Evolutionary conservation across 2,329 filamentous ascomycete genomes (phyloP).

Genomic region (Cladophialophora exuberans): DNA sequence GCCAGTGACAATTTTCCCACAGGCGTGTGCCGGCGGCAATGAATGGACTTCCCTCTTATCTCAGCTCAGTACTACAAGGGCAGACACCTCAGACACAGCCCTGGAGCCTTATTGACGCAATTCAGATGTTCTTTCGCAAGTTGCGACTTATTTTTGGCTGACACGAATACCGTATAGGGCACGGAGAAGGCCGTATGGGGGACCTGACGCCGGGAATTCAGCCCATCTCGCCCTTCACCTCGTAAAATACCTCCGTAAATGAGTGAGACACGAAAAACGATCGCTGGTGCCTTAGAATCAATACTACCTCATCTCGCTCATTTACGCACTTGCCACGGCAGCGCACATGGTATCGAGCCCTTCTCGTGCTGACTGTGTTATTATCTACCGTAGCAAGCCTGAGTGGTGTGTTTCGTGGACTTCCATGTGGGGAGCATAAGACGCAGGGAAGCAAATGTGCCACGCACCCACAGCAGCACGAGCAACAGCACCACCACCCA

Average conservation of each 20-base stretch:
- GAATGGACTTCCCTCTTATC: too few relatives aligned
- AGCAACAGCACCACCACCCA: background rate
- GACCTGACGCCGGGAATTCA: too few relatives aligned
- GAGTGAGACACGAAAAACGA: too few relatives aligned
- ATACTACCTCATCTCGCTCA: too few relatives aligned
- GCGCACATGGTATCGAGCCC: background rate
- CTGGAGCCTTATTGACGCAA: background rate
- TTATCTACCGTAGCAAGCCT: background rate
- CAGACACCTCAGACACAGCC: background rate
- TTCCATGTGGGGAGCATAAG: background rate
- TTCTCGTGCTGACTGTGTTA: constrained; percentile 6
- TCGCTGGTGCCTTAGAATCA: background rate
- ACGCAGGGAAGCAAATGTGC: background rate
- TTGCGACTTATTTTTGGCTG: constrained; percentile 3
- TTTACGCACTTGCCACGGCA: too few relatives aligned
- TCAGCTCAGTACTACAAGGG: background rate
- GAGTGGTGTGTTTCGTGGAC: background rate
- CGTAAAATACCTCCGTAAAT: too few relatives aligned
- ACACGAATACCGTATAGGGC: background rate
- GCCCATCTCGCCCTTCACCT: too few relatives aligned
- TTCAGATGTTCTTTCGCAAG: background rate
- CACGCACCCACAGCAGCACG: background rate
- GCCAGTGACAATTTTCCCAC: too few relatives aligned
- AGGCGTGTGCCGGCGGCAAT: too few relatives aligned
- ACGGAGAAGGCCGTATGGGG: background rate